Percentiles rank a stretch among this genome's conserved stretches.
Evolutionary conservation across 306 rosid species (phyloP).

Genomic region (Medicago ruthenica): DNA sequence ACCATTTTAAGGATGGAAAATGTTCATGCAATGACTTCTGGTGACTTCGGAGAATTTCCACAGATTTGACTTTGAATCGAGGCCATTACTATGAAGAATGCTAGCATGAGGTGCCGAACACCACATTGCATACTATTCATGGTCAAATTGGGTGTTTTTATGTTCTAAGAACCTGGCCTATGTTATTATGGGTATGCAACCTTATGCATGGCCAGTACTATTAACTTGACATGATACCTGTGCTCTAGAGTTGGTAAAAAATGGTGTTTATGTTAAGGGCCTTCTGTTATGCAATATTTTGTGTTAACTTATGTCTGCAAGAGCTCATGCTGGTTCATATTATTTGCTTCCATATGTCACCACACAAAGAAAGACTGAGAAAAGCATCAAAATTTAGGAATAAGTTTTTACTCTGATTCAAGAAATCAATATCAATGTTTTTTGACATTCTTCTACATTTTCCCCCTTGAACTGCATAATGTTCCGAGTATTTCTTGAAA

Average conservation of each 20-base stretch:
- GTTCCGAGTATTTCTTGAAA: neutral
- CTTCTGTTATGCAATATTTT: neutral
- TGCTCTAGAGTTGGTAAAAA: slow-evolving; percentile 20
- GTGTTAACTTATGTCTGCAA: slow-evolving; percentile 3
- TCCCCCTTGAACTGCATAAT: neutral
- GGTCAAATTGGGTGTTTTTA: slow-evolving; percentile 15
- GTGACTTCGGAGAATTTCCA: slow-evolving; percentile 50
- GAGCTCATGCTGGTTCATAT: slow-evolving; percentile 13
- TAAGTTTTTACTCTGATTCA: slow-evolving; percentile 9
- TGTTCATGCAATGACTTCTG: slow-evolving; percentile 92
- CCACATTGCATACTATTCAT: slow-evolving; percentile 12
- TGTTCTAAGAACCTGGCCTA: slow-evolving; percentile 6
- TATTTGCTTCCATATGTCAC: slow-evolving; percentile 21
- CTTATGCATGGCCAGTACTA: neutral
- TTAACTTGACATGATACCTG: slow-evolving; percentile 8
- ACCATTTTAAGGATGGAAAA: slow-evolving; percentile 72
- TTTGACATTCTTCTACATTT: slow-evolving; percentile 12
- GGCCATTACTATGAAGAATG: slow-evolving; percentile 29
- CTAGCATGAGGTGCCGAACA: slow-evolving; percentile 2
- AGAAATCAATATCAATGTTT: slow-evolving; percentile 22
- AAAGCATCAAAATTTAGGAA: neutral
- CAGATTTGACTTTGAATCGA: slow-evolving; percentile 1
- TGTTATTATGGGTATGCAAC: slow-evolving; percentile 14
- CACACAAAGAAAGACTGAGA: neutral
- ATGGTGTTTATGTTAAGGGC: neutral